Evolutionary conservation across 1,139 yeast genomes (phyloP), one percentile per base, ranked within the genome.

Genomic region (Blastobotrys persicus): DNA sequence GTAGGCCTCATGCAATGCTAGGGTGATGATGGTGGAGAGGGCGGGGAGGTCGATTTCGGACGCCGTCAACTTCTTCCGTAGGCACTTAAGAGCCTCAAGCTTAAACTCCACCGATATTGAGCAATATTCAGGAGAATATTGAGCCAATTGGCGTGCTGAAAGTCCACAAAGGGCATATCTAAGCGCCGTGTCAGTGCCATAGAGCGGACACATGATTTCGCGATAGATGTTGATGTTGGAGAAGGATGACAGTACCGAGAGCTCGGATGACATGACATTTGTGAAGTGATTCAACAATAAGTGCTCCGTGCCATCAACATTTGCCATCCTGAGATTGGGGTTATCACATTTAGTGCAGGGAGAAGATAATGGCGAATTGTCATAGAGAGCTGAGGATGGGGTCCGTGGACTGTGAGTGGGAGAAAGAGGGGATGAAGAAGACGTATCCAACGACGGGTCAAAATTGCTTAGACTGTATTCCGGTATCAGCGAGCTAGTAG

Each of bases 81-180:
- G 44, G 16, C 33, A 47, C 31, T 53, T 44, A 32, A 56, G 47
- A 1, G 59, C 59, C n/a, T 54, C 52, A 1, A 53, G 57, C 32
- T 56, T 55, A 45, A 50, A 56, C 31, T 55, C 51, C 13, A 50
- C 51, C 2, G 57, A 45, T 47, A 50, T 34, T 9, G 47, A 44
- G 20, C 43, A 43, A 35, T 52, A 54, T 19, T 49, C 50, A 2
- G 53, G 50, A 32, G 35, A 37, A 17, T 39, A 42, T 28, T 49
- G 48, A 26, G 57, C 38, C 45, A 56, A 47, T 44, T 54, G 50
- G 23, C 44, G 42, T 1, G 60, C 59, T 2, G 60, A 37, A 16
- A 57, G 46, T 5, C 54, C 56, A 35, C 60, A 57, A 6, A 56
- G 44, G 23, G 60, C 60, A 26, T 48, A 48, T 42, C 49, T 46